phyloP scores from a whole-genome alignment of 495 filamentous ascomycete species.

The Penicillium waksmanii region DNA sequence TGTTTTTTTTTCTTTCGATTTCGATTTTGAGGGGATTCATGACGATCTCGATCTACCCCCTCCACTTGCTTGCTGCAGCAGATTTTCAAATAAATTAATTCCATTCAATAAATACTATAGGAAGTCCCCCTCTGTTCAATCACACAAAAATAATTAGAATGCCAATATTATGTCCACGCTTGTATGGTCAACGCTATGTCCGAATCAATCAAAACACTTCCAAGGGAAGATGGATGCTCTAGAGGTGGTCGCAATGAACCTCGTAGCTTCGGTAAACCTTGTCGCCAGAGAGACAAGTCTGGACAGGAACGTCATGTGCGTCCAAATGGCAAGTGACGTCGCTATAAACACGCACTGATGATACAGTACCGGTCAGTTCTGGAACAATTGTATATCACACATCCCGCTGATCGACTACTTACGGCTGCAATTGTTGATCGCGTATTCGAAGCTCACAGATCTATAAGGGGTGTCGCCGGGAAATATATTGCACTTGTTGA shows the following conservation, averaged over 20 bases:
- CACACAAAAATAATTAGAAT: no score
- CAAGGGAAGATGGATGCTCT: background rate
- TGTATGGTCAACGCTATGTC: background rate
- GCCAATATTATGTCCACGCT: no score
- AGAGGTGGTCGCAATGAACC: slow-evolving; percentile 9
- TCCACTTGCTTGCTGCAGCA: no score
- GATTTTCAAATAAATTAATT: no score
- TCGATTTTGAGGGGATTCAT: no score
- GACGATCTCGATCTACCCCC: no score
- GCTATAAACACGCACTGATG: slow-evolving; percentile 15
- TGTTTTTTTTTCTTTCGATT: no score
- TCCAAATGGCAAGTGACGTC: slow-evolving; percentile 13
- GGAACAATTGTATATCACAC: background rate
- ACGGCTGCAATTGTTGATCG: slow-evolving; percentile 13
- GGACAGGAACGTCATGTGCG: background rate
- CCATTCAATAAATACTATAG: no score
- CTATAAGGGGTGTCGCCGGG: slow-evolving; percentile 1
- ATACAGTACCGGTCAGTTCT: background rate
- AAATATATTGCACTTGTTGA: slow-evolving; percentile 19
- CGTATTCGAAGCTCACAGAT: slow-evolving; percentile 18
- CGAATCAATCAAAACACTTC: background rate
- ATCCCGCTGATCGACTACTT: background rate
- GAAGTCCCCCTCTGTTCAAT: no score
- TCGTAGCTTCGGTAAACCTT: slow-evolving; percentile 15
- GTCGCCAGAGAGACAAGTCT: slow-evolving; percentile 10